Evolutionary conservation across 495 filamentous ascomycete genomes (phyloP), one percentile per base, ranked within the genome.

Genomic region (Penicillium malachiteum): DNA sequence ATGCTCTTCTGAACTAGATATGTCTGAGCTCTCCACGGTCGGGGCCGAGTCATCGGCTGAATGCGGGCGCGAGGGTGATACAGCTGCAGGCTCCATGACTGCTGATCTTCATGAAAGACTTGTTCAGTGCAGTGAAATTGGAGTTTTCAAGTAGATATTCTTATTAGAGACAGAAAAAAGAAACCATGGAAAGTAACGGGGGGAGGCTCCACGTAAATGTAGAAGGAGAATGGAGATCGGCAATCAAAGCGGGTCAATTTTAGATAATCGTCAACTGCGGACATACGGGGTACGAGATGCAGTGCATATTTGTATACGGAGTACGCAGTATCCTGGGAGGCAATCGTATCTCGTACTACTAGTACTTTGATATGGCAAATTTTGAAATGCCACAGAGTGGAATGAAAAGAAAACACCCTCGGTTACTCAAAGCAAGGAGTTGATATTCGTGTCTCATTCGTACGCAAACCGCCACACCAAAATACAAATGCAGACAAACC

Each of bases 11-110:
- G 59, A 44, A 46, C 52, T 52, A 33, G 62, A 56, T 10, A 48
- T 21, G 17, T 62, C 53, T 14, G 53, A 54, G 43, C 46, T 60
- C 47, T 45, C 56, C 39, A 59, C 37, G 39, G 51, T 40, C 38
- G 50, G 21, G 26, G 49, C 46, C 31, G 57, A 55, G 45, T 32
- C 48, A 35, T 59, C 35, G 40, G 33, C 54, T 30, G 39, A 8
- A n/a, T 47, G 43, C 16, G 57, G 39, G 30, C 58, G 33, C 21
- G 41, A 41, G 13, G 48, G 48, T 13, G 54, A 43, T 13, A 56
- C 54, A 43, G 50, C 50, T 46, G 44, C 56, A 63, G 68, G 56
- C 54, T 71, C 68, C 75, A 77, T 79, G 46, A 46, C 60, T 50
- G 16, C 31, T 13, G 34, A 21, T 43, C 17, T 35, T 40, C 48